Conservation (phyloP, 106 monocot species). For the Narthecium ossifragum region DNA sequence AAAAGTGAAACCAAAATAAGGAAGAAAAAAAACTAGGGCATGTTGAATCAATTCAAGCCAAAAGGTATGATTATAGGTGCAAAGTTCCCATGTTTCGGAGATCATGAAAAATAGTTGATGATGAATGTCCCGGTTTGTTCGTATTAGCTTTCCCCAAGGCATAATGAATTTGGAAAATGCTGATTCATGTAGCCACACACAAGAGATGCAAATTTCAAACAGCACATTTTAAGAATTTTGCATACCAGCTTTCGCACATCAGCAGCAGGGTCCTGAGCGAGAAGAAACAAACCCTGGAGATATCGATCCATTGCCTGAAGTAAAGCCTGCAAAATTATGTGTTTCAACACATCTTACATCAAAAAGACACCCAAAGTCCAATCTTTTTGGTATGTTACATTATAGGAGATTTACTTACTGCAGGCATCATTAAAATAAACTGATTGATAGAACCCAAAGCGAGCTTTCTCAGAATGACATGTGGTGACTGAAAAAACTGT, state of each 20-base stretch:
- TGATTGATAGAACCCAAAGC: constrained; percentile 92
- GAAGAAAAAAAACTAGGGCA: too few relatives aligned
- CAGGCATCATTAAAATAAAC: constrained; percentile 85
- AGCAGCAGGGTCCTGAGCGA: constrained; percentile 67
- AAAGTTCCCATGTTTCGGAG: too few relatives aligned
- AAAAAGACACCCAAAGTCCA: background rate
- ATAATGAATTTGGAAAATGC: too few relatives aligned
- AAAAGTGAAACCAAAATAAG: too few relatives aligned
- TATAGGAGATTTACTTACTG: constrained; percentile 76
- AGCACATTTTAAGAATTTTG: too few relatives aligned
- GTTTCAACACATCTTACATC: background rate
- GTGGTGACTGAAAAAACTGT: constrained; percentile 95
- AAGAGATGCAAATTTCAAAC: too few relatives aligned
- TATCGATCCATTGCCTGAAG: constrained; percentile 89
- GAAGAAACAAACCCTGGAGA: constrained; percentile 90
- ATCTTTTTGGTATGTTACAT: background rate
- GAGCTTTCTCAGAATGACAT: constrained; percentile 73
- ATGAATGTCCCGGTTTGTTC: too few relatives aligned
- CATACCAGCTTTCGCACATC: constrained; percentile 94
- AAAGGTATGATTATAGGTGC: too few relatives aligned
- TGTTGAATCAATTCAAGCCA: too few relatives aligned
- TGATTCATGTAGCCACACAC: too few relatives aligned
- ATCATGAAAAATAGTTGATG: too few relatives aligned
- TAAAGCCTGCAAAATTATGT: constrained; percentile 54
- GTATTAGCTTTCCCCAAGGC: too few relatives aligned